Base-by-base conservation (phyloP, 208 protist species). In the Wallacemonas sp. region DNA sequence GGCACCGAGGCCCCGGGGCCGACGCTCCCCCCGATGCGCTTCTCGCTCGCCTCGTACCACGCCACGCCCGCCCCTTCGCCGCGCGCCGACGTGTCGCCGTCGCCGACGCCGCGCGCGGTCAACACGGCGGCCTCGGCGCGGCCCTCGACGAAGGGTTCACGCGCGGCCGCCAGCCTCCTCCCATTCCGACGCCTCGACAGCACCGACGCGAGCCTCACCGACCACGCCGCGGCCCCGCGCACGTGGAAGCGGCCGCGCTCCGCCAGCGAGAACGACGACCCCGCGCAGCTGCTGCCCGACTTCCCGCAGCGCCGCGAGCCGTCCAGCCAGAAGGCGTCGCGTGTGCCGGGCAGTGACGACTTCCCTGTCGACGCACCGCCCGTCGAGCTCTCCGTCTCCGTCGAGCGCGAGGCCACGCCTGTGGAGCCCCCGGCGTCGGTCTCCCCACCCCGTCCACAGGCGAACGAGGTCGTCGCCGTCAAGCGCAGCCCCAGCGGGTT, bases 11-110 rank as follows among this genome's bases (percentile, higher is more conserved):
- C 23, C 26, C 1, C 64, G 11, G 23, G 26, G 0, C 41, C 52
- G 54, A 65, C 62, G 32, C 44, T 70, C 16, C 57, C 68, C 20
- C 69, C 78, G 20, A 80, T 84, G 78, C 70, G 72, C 8, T 84
- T 84, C 45, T 82, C 72, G 3, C 73, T 74, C 41, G 25, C 67
- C 22, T 59, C 52, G 4, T 73, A 73, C 33, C 73, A 61, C 2
- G 57, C 62, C 11, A 42, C 65, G 3, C 73, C 77, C 46, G 28
- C 50, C 0, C 68, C 59, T 7, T 39, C 49, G 3, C 31, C 52
- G 32, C 22, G 42, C 11, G n/a, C 42, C 1, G 14, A 32, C 0
- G 32, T 59, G 1, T 67, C 69, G 0, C 26, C 44, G 0, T 76
- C 70, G 0, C 75, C 75, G 2, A 67, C 46, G 2, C 70, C 57